Conservation (phyloP, 352 stramenopile species). For the Phytophthora hibernalis region DNA sequence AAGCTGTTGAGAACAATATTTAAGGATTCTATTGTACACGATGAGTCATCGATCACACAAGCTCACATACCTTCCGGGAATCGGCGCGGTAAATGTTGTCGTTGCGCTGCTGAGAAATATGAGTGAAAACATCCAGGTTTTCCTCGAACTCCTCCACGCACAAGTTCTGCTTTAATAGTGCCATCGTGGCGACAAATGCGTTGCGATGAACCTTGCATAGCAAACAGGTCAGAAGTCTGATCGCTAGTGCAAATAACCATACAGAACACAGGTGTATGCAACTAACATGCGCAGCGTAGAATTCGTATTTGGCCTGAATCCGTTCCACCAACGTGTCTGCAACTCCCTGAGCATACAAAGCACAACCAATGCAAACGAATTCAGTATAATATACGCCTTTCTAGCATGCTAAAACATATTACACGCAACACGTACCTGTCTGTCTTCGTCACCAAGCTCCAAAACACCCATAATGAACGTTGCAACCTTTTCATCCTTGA, state of each 20-base stretch:
- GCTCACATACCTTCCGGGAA: constrained; percentile 62
- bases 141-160: constrained; percentile 81
- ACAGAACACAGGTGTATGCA: neutral
- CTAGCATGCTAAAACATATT: neutral
- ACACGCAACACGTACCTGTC: constrained; percentile 54
- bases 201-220: constrained; percentile 75
- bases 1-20: constrained; percentile 39
- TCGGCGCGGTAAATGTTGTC: constrained; percentile 86
- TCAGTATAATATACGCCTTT: neutral
- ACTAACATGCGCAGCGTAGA: constrained; percentile 77
- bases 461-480: constrained; percentile 73
- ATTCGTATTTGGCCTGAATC: constrained; percentile 84
- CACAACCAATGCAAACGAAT: constrained; percentile 1
- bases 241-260: neutral
- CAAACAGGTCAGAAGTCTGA: neutral
- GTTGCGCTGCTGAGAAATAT: constrained; percentile 85
- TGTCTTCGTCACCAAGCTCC: constrained; percentile 73
- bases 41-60: neutral
- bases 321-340: constrained; percentile 87
- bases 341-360: constrained; percentile 51
- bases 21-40: neutral
- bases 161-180: constrained; percentile 81
- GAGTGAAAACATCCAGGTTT: constrained; percentile 81
- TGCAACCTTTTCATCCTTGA: constrained; percentile 78
- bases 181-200: constrained; percentile 71